Base-by-base conservation (phyloP, 148 eudicot genomes). In the Euryodendron excelsum region DNA sequence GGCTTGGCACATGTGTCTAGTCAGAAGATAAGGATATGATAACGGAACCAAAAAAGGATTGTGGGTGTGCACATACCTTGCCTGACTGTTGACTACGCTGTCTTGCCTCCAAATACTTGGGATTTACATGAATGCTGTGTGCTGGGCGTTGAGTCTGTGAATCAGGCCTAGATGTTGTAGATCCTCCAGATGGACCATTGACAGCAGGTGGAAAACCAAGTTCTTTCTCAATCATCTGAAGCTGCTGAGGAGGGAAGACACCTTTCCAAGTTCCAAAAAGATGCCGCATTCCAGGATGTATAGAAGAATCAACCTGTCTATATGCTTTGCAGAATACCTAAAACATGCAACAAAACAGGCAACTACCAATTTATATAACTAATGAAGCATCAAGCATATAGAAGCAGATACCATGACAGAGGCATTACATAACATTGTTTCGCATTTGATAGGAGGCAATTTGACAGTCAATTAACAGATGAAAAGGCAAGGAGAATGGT, bases 301-400 rank as follows among this genome's bases (percentile, higher is more conserved):
- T 77, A 73, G 99, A 80, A 80, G 95, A 83, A 78, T 91, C 97
- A 61, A 91, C 99, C 83, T 87, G 99, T 76, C 85, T 88, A 80
- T 96, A 96, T 14, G 94, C 98, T 88, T 92, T 93, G 87, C 98
- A 93, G 86, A 96, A 96, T 44, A 96, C 99, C 99, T 96, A 87
- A 5, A 80, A 50, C 71, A 78, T 55, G 39, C 45, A 72, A 9
- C 18, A 47, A 88, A 82, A 18, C 20, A 28, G 66, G 50, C 17
- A 58, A 20, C 30, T 68, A 73, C 52, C 71, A 45, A 52, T 25
- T 23, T 20, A 44, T 25, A 20, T 0, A 37, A 79, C 34, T 63
- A 37, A 31, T 39, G 58, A 23, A 20, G 61, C 72, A 72, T 79
- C 64, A 50, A 79, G 8, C 39, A 64, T 17, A 73, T 52, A 31